Evolutionary conservation across 2,329 filamentous ascomycete species (phyloP).

Genomic region (Clonostachys chloroleuca): DNA sequence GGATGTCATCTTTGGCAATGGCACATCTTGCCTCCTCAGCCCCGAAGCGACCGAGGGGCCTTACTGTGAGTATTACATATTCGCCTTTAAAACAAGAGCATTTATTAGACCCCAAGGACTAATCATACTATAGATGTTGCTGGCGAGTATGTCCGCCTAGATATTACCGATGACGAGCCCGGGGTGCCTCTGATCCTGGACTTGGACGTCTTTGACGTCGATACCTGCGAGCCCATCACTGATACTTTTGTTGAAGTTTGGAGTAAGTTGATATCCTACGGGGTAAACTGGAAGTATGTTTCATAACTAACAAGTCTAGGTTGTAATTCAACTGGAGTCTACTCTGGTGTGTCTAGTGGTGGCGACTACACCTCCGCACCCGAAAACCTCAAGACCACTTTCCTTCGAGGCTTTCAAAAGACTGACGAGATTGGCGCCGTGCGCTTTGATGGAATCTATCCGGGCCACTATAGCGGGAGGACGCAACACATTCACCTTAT

Average conservation of each 20-base stretch:
- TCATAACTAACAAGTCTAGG: slow-evolving; percentile 6
- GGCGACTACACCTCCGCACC: slow-evolving; percentile 12
- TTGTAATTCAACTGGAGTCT: slow-evolving; percentile 37
- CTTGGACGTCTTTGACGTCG: slow-evolving; percentile 33
- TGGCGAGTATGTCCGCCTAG: slow-evolving; percentile 21
- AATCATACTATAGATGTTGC: slow-evolving; percentile 12
- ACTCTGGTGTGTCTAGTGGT: slow-evolving; percentile 27
- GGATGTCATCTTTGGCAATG: slow-evolving; percentile 24
- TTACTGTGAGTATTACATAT: slow-evolving; percentile 19
- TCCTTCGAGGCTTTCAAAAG: slow-evolving; percentile 27
- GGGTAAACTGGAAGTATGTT: too few species aligned
- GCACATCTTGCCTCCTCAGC: slow-evolving; percentile 38
- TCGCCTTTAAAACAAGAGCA: too few species aligned
- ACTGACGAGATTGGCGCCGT: slow-evolving; percentile 36
- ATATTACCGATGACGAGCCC: slow-evolving; percentile 31
- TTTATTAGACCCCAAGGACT: neutral
- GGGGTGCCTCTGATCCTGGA: slow-evolving; percentile 34
- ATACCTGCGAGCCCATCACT: slow-evolving; percentile 30
- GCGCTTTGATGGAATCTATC: slow-evolving; percentile 35
- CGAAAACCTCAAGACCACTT: slow-evolving; percentile 21
- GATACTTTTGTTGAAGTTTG: slow-evolving; percentile 33
- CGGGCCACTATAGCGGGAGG: slow-evolving; percentile 36
- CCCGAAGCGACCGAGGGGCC: slow-evolving; percentile 47
- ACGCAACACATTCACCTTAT: slow-evolving; percentile 41
- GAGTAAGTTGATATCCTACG: slow-evolving; percentile 8